Evolutionary conservation across 2,329 filamentous ascomycete genomes (phyloP).

Genomic region (Trichoderma asperellum): DNA sequence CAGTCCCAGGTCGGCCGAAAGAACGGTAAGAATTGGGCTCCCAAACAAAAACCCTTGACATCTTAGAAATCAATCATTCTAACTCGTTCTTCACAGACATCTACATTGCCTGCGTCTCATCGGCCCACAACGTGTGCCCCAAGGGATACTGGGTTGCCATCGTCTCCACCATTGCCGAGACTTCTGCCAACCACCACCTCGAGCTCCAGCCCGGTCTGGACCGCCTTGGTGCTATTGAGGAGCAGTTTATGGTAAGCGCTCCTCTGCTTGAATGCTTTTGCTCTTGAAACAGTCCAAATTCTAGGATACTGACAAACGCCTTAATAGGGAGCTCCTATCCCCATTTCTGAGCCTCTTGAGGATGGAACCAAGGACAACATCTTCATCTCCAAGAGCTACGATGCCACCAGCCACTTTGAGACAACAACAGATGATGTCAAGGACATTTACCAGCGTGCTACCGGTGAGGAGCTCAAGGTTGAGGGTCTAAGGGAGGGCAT

Average conservation of each 20-base stretch:
- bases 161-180: conserved; percentile 95
- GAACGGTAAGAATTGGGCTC: conserved; percentile 67
- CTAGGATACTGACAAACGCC: conserved; percentile 6
- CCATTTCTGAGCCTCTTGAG: conserved; percentile 88
- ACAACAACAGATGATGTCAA: conserved; percentile 87
- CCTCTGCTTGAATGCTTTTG: background rate
- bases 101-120: conserved; percentile 94
- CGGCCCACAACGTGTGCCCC: conserved; percentile 96
- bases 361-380: conserved; percentile 85
- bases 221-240: conserved; percentile 88
- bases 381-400: conserved; percentile 98
- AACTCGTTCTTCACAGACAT: conserved; percentile 65
- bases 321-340: conserved; percentile 74
- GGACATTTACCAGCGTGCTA: conserved; percentile 85
- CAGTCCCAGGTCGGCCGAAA: conserved; percentile 97
- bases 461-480: conserved; percentile 84
- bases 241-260: conserved; percentile 83
- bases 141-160: conserved; percentile 99
- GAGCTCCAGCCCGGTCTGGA: conserved; percentile 93
- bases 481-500: conserved; percentile 83
- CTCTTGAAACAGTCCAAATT: background rate
- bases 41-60: background rate
- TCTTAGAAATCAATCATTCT: background rate
- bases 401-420: conserved; percentile 97
- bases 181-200: conserved; percentile 87